Evolutionary conservation across 176 grass and related monocot genomes (phyloP), one percentile per base, ranked within the genome.

Genomic region (Tillandsia fasciculata): DNA sequence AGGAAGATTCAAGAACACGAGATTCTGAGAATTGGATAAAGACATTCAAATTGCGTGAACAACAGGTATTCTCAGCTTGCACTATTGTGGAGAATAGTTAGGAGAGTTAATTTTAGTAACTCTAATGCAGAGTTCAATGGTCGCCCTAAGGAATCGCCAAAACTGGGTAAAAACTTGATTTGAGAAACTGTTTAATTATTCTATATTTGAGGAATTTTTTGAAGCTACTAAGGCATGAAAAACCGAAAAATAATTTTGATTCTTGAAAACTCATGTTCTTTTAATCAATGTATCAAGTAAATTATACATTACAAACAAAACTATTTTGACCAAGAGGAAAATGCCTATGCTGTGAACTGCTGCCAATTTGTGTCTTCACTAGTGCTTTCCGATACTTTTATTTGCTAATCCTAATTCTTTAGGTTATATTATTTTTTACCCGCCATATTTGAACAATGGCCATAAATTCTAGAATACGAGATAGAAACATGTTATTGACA

Each of bases 21-120:
- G 94, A 99, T 64, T 90, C 94, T 64, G 87, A 90, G 72, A 99
- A 85, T 83, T 99, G 94, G 94, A 78, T 99, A 70, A 86, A 85
- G 65, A 93, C 84, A 54, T 99, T 99, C 77, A 87, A 70, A 77
- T 23, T 67, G 64, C 84, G 90, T 59, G 89, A 90, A 73, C 80
- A 86, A 49, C 87, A 99, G 90, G 94, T 99, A 93, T 72, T 48
- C 59, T 10, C 42, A 77, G 50, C 8, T 24, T 67, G 64, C 50
- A 66, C 4, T 2, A 14, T 8, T 1, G 4, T 61, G 22, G 22
- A 61, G 22, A 61, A 3, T 18, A 61, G 22, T 22, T 9, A 61
- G 10, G 22, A 20, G 56, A 9, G 15, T 10, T 61, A 18, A 20
- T 18, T 61, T 61, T 42, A 42, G 33, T 42, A 42, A 42, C 33